phyloP scores from a whole-genome alignment of 202 grass and related monocot genomes.

The Sporobolus alterniflorus region DNA sequence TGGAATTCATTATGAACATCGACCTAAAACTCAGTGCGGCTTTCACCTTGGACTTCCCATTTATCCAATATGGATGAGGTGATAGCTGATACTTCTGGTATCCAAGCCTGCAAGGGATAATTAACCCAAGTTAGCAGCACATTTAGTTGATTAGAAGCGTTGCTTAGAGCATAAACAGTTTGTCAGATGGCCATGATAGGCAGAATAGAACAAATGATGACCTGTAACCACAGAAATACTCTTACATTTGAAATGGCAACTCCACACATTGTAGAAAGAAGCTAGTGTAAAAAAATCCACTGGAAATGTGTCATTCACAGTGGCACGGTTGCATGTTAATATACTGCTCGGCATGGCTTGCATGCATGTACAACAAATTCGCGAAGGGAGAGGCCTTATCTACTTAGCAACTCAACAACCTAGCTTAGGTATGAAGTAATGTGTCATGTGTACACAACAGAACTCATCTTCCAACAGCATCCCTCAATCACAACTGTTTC shows the following conservation, averaged over 20 bases:
- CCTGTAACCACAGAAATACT: background rate
- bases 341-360: no score
- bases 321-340: no score
- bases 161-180: background rate
- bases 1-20: slow-evolving; percentile 70
- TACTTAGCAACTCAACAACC: no score
- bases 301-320: no score
- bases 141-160: background rate
- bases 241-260: background rate
- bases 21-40: slow-evolving; percentile 59
- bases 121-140: background rate
- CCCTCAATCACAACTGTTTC: no score
- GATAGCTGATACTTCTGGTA: slow-evolving; percentile 58
- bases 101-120: slow-evolving; percentile 48
- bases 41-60: slow-evolving; percentile 52
- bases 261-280: background rate
- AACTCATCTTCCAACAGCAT: no score
- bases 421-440: no score
- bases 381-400: no score
- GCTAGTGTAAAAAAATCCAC: no score
- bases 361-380: no score
- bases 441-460: no score
- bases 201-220: background rate
- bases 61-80: slow-evolving; percentile 61
- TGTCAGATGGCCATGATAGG: background rate